phyloP scores from a whole-genome alignment of 441 rosid genomes.

The Melastoma candidum region DNA sequence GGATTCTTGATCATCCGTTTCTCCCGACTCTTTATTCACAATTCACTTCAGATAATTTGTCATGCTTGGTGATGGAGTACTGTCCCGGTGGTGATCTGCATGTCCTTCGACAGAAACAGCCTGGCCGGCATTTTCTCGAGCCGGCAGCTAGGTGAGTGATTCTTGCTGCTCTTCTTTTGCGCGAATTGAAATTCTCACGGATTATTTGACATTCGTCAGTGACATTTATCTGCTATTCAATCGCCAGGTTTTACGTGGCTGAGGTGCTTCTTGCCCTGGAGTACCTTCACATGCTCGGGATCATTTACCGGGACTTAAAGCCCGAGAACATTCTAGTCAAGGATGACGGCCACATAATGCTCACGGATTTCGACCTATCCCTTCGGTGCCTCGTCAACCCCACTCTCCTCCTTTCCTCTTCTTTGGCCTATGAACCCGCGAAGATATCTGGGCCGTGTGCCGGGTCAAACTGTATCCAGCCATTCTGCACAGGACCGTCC shows the following conservation, averaged over 20 bases:
- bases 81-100: slow-evolving; percentile 73
- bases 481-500: slow-evolving; percentile 10
- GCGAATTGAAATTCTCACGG: not conserved
- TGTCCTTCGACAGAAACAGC: slow-evolving; percentile 85
- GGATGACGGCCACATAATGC: slow-evolving; percentile 23
- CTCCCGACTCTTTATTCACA: not conserved
- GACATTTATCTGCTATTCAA: not conserved
- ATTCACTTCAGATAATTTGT: slow-evolving; percentile 78
- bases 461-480: slow-evolving; percentile 8
- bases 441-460: slow-evolving; percentile 6
- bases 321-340: slow-evolving; percentile 18
- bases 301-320: slow-evolving; percentile 7
- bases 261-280: slow-evolving; percentile 20
- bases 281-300: slow-evolving; percentile 15
- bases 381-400: slow-evolving; percentile 81
- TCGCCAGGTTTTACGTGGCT: slow-evolving; percentile 16
- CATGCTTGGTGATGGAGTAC: slow-evolving; percentile 44
- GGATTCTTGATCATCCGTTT: not conserved
- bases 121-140: slow-evolving; percentile 69
- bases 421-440: slow-evolving; percentile 30
- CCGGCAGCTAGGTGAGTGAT: slow-evolving; percentile 76
- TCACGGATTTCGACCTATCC: slow-evolving; percentile 44
- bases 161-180: slow-evolving; percentile 1
- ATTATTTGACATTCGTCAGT: not conserved
- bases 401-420: slow-evolving; percentile 62